A percentile compares a stretch with the other conserved stretches of the same genome.
These are phyloP conservation scores for Rhodotorula sp. DNA, from an alignment of 1,284 basidiomycete genomes.

Conservation along the genomic window DNA sequence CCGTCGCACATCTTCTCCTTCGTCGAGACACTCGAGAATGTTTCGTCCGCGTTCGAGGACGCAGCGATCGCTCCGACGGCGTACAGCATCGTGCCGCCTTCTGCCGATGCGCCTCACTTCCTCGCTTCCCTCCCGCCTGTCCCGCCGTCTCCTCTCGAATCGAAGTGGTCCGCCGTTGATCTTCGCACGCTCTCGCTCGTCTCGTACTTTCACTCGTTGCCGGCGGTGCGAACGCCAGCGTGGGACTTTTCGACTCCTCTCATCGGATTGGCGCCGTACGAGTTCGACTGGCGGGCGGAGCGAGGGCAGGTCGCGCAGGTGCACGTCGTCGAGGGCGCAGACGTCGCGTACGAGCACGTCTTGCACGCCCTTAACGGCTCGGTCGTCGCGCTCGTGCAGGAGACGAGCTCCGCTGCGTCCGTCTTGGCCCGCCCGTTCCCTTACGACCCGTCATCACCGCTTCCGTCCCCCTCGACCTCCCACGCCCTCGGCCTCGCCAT, in stretches of 20 bases:
- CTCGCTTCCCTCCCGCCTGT: conserved; percentile 46
- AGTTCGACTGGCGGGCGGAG: conserved; percentile 59
- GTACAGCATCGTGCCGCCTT: background rate
- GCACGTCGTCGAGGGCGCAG: conserved; percentile 61
- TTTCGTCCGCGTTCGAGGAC: conserved; percentile 1
- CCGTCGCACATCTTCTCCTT: conserved; percentile 68
- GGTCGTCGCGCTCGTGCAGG: conserved; percentile 69
- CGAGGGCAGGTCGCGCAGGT: conserved; percentile 57
- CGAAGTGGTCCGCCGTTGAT: conserved; percentile 61
- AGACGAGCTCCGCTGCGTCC: background rate
- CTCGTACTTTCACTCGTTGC: conserved; percentile 69
- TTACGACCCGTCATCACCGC: conserved; percentile 12
- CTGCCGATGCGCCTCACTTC: conserved; percentile 37
- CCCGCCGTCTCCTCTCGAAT: conserved; percentile 56
- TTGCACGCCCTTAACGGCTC: conserved; percentile 72
- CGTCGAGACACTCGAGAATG: conserved; percentile 14
- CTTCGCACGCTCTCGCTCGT: conserved; percentile 68
- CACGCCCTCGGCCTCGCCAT: conserved; percentile 68
- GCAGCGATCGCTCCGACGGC: conserved; percentile 12
- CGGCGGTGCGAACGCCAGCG: conserved; percentile 21
- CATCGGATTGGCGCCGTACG: conserved; percentile 65
- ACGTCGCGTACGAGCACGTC: conserved; percentile 67
- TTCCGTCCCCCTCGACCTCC: conserved; percentile 5
- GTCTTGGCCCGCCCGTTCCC: conserved; percentile 42
- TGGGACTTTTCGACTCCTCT: conserved; percentile 75